Base-by-base conservation (phyloP, 371 early-diverging fungal genomes). In the Smittium culicis region DNA sequence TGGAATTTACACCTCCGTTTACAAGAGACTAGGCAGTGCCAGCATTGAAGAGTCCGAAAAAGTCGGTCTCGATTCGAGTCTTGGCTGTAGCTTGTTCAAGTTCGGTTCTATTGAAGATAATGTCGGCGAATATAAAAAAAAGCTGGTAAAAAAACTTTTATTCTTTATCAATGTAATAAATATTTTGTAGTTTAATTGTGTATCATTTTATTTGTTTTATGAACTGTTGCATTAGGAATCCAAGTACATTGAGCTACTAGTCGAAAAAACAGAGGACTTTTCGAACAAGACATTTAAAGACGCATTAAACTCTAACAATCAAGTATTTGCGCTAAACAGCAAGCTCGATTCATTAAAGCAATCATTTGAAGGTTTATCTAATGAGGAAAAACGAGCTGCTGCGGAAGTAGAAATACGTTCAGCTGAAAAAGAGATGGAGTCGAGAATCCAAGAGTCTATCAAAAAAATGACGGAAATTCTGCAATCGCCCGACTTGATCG, bases 41-140 rank as follows among this genome's bases (percentile, higher is more conserved):
- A 45, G 45, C 45, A 45, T 77, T 66, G 75, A 83, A 55, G 82
- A 83, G 20, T 81, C 90, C 16, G 86, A 84, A 61, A 71, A 76
- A 20, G 66, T 92, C 8, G 88, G 87, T 28, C 68, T 82, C 29
- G 88, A 89, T 66, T 91, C 91, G 67, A 86, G 92, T 0, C 77
- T 91, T 56, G 90, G 87, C 24, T 85, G 85, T 2, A 93, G 93
- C 20, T 76, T 94, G 69, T 83, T 83, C 71, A 93, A 92, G 76
- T 87, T 89, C 66, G 90, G 87, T 1, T 76, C 82, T 28, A 83
- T 88, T 3, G 82, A 90, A 68, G 90, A 94, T 58, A 85, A 84
- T 71, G 80, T 93, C 33, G 96, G 94, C 45, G 85, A 86, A 45
- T 82, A 83, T 32, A 80, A 88, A 63, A 62, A 89, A 45, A 81